Evolutionary conservation across 768 basidiomycete genomes (phyloP), one percentile per base, ranked within the genome.

Genomic region (Agrocybe praecox): DNA sequence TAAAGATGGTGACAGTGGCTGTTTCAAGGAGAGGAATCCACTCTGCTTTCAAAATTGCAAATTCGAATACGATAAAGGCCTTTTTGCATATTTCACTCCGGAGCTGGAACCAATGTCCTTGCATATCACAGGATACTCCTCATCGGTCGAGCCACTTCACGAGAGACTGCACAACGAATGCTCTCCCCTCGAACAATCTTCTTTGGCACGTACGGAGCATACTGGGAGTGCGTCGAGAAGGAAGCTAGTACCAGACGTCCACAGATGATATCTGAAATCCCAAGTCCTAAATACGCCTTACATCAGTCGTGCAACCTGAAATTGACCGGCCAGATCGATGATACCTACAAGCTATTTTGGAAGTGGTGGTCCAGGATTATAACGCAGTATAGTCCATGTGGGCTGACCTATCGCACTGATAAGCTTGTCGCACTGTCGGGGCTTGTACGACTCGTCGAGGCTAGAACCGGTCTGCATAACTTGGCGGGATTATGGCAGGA

Each of bases 401-500:
- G 57, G 5, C 19, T 58, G 18, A 53, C 57, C 17, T 58, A 53
- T 36, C 52, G 57, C 14, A 58, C 52, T 10, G 57, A 58, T 47
- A 58, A 58, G 33, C 47, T 58, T 15, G 57, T 58, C 4, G 57
- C 57, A 2, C 49, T 58, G n/a, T 18, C 52, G 7, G 57, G 57
- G 36, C 48, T 58, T 14, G 52, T 58, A 10, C 53, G 49, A 21
- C 52, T 58, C 12, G 57, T 54, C 15, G 52, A 58, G 36, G 49
- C 52, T 2, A 53, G 45, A 32, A 58, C 57, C 11, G 47, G 48
- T 34, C 34, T 58, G 42, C 40, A 53, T 19, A 50, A 43, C 17
- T 19, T 58, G 5, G 57, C 57, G 8, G 57, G 57, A 19, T 9
- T 58, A 9, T 58, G 57, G 57, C 53, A 46, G 48, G 57, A 58